Evolutionary conservation across 305 asterid genomes (phyloP).

Genomic region (Ruellia speciosa): DNA sequence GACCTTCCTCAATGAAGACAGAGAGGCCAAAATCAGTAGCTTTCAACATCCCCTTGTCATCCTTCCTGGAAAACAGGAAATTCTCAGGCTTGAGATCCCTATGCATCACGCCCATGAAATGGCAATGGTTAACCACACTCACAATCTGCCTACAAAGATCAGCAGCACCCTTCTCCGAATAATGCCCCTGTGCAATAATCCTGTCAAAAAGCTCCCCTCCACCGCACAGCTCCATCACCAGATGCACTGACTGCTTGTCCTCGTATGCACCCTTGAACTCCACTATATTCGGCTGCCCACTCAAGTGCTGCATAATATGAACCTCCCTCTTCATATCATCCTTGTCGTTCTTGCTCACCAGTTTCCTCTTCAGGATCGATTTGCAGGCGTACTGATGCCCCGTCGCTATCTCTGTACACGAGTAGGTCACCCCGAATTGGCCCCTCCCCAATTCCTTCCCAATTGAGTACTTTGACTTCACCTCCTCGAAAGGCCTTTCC

Average conservation of each 20-base stretch:
- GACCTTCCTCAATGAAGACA: constrained; percentile 63
- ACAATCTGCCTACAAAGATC: constrained; percentile 57
- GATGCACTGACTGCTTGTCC: constrained; percentile 45
- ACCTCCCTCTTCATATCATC: constrained; percentile 62
- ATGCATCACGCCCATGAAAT: constrained; percentile 59
- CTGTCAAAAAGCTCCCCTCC: constrained; percentile 60
- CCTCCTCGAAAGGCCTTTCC: constrained; percentile 50
- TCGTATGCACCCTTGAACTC: constrained; percentile 56
- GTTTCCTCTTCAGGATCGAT: constrained; percentile 54
- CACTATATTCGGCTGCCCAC: constrained; percentile 56
- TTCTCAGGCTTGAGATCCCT: constrained; percentile 66
- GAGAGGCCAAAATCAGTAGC: constrained; percentile 63
- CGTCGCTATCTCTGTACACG: constrained; percentile 41
- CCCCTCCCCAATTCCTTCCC: constrained; percentile 64
- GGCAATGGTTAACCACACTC: constrained; percentile 59
- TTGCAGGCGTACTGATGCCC: constrained; percentile 48
- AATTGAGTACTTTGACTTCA: constrained; percentile 35
- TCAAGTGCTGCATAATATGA: constrained; percentile 54
- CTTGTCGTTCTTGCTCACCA: constrained; percentile 44
- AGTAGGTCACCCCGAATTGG: constrained; percentile 55
- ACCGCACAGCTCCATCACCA: constrained; percentile 56
- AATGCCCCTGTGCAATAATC: constrained; percentile 54
- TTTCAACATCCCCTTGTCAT: constrained; percentile 43
- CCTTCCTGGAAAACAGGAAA: constrained; percentile 54
- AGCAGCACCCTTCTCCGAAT: constrained; percentile 51